Evolutionary conservation across 257 asterid genomes (phyloP), one percentile per base, ranked within the genome.

Genomic region (Plantago ovata): DNA sequence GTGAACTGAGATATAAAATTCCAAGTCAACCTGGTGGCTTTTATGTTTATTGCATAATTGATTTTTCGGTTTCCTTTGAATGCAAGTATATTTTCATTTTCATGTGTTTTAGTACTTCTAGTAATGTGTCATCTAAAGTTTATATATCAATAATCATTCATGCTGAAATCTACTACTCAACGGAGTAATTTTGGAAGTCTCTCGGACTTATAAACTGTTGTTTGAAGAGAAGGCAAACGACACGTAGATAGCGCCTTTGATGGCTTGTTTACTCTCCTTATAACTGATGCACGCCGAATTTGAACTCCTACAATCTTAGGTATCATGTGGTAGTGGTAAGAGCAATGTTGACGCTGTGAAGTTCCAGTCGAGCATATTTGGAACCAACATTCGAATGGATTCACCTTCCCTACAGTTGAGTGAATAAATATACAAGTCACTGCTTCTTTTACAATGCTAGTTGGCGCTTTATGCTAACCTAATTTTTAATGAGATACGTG

Each of bases 371-470:
- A 81, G 73, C 67, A 63, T 87, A 42, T 63, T 65, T 55, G 96
- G 96, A 36, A 59, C 69, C 59, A 61, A 73, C 43, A 38, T 74
- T 44, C 54, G 75, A 4, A 68, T 61, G 66, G 81, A 64, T 53
- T 72, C 81, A 14, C 80, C 73, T 51, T 71, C 76, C 40, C 50
- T 67, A 63, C 95, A 73, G 96, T 82, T 90, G 81, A 80, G 90
- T 79, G 65, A 42, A 58, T 22, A 38, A 42, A 58, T 22, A 38
- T 48, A 46, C 28, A 15, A 53, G 10, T 57, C 36, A 28, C 22
- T 33, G 2, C 9, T 40, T 49, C 13, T 32, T 20, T 33, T 14
- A 21, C 12, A 46, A 21, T 22, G 19, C 28, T 47, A 19, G 19
- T 44, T 42, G 21, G 49, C 44, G 22, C 36, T 3, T 45, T n/a